Conservation (phyloP, 2,329 filamentous ascomycete genomes). For the Penicillium sp. region DNA sequence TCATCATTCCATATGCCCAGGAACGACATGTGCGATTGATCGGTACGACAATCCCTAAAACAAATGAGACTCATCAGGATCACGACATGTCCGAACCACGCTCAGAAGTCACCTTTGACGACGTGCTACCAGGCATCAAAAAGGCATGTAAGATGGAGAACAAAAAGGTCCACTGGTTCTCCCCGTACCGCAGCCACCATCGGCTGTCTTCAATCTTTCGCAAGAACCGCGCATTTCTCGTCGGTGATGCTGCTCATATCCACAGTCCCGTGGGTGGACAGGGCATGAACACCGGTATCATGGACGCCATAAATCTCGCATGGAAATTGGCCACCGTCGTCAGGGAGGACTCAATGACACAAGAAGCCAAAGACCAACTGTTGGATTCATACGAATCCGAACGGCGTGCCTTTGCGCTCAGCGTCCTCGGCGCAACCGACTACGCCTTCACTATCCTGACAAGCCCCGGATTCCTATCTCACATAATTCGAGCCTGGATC, state of each 20-base stretch:
- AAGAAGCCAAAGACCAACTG: slow-evolving; percentile 37
- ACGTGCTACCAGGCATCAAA: slow-evolving; percentile 24
- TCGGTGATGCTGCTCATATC: slow-evolving; percentile 56
- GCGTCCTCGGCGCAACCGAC: slow-evolving; percentile 44
- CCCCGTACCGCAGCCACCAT: slow-evolving; percentile 47
- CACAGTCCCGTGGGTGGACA: slow-evolving; percentile 55
- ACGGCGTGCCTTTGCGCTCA: slow-evolving; percentile 46
- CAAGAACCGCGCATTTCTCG: slow-evolving; percentile 50
- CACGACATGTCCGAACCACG: slow-evolving; percentile 14
- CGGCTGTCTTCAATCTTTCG: slow-evolving; percentile 43
- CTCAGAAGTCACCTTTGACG: slow-evolving; percentile 29
- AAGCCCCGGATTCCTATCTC: slow-evolving; percentile 40
- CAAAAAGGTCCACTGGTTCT: slow-evolving; percentile 38
- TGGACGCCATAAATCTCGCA: slow-evolving; percentile 52
- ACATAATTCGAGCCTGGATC: slow-evolving; percentile 38
- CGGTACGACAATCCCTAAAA: slow-evolving; percentile 19
- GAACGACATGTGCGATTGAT: slow-evolving; percentile 23
- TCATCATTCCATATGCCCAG: slow-evolving; percentile 30
- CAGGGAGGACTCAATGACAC: slow-evolving; percentile 20
- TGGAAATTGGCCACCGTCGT: slow-evolving; percentile 53
- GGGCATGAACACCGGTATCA: slow-evolving; percentile 56
- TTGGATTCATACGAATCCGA: slow-evolving; percentile 49
- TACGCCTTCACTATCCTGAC: slow-evolving; percentile 39
- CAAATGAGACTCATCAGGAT: slow-evolving; percentile 1
- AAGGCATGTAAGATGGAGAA: slow-evolving; percentile 23